A percentile compares a stretch with the other conserved stretches of the same genome.
phyloP scores from a whole-genome alignment of 768 basidiomycete genomes.

The Pisolithus tinctorius region DNA sequence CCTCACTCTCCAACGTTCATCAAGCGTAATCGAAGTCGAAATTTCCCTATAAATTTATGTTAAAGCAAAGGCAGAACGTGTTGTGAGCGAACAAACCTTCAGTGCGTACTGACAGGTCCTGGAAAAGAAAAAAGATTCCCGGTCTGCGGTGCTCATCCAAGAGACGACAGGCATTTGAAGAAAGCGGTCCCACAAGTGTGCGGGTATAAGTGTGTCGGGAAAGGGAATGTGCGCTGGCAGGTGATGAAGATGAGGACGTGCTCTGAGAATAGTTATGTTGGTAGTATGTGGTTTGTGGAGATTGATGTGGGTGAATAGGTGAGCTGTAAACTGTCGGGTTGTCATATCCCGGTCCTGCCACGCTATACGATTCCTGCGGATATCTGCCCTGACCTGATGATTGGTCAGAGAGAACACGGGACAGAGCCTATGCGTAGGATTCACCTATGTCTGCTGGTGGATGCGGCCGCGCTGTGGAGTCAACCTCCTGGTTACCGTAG shows the following conservation, averaged over 20 bases:
- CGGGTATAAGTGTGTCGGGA: slow-evolving; percentile 74
- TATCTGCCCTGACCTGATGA: slow-evolving; percentile 10
- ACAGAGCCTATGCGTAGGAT: slow-evolving; percentile 23
- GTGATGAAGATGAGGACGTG: slow-evolving; percentile 20
- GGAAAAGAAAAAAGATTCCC: slow-evolving; percentile 93
- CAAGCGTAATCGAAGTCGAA: slow-evolving; percentile 79
- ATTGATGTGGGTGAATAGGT: slow-evolving; percentile 22
- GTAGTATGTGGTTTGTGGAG: slow-evolving; percentile 26
- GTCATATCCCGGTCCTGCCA: slow-evolving; percentile 25
- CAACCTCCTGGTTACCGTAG: slow-evolving; percentile 29
- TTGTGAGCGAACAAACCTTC: slow-evolving; percentile 55
- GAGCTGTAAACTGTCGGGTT: slow-evolving; percentile 16
- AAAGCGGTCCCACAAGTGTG: slow-evolving; percentile 85
- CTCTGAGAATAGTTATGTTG: slow-evolving; percentile 20
- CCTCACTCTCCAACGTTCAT: slow-evolving; percentile 92
- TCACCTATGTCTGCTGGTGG: slow-evolving; percentile 35
- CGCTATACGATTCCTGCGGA: slow-evolving; percentile 17
- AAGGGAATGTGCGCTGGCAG: slow-evolving; percentile 34
- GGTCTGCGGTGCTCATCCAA: slow-evolving; percentile 78
- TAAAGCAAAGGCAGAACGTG: slow-evolving; percentile 18
- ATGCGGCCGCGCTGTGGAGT: slow-evolving; percentile 32
- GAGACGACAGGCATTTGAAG: slow-evolving; percentile 79
- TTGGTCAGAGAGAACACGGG: slow-evolving; percentile 7
- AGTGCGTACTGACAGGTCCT: slow-evolving; percentile 88
- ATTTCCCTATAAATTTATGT: slow-evolving; percentile 50